Percentiles rank a stretch among this genome's conserved stretches.
phyloP scores from a whole-genome alignment of 345 rosid genomes.

The Pugionium dolabratum region DNA sequence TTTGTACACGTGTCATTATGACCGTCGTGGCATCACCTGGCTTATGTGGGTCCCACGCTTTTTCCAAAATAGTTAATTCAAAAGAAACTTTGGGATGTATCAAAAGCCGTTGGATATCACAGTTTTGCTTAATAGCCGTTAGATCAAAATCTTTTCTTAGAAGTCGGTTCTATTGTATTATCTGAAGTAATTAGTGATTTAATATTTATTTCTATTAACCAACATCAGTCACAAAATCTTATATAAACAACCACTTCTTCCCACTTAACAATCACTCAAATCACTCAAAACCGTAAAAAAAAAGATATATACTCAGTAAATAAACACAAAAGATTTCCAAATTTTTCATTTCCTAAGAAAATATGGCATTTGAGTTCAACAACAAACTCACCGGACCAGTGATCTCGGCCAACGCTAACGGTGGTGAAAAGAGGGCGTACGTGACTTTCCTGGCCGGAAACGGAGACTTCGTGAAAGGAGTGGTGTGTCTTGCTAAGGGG shows the following conservation, averaged over 20 bases:
- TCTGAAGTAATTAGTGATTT: not conserved
- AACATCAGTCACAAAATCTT: slow-evolving; percentile 19
- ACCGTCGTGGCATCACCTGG: slow-evolving; percentile 20
- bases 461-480: slow-evolving; percentile 69
- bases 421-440: slow-evolving; percentile 43
- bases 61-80: not conserved
- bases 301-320: not conserved
- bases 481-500: slow-evolving; percentile 75
- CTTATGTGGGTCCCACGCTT: slow-evolving; percentile 6
- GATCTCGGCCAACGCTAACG: slow-evolving; percentile 25
- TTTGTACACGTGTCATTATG: slow-evolving; percentile 20
- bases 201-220: slow-evolving; percentile 17
- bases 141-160: slow-evolving; percentile 29
- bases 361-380: slow-evolving; percentile 36
- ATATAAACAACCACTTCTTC: slow-evolving; percentile 28
- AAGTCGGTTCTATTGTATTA: slow-evolving; percentile 29
- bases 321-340: not conserved
- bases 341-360: not conserved
- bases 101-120: slow-evolving; percentile 25
- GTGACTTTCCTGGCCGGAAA: slow-evolving; percentile 71
- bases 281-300: not conserved
- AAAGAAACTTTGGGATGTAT: slow-evolving; percentile 30
- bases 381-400: slow-evolving; percentile 20
- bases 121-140: slow-evolving; percentile 17
- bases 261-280: slow-evolving; percentile 24